Conservation (phyloP, 805 yeast species). For the Maudiozyma serrabonitensis region DNA sequence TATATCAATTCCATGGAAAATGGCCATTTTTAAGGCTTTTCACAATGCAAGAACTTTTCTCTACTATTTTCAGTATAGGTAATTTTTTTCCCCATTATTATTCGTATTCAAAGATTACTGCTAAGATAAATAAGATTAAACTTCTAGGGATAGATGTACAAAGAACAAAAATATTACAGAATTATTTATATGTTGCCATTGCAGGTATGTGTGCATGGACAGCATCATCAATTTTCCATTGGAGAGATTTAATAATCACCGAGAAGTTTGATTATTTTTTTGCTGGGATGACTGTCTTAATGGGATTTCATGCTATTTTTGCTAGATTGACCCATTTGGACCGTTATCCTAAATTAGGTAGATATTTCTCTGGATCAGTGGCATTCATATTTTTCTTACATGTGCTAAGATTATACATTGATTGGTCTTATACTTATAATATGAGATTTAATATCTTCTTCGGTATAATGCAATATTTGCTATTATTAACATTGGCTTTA, state of each 20-base stretch:
- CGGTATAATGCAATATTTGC: constrained; percentile 65
- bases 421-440: constrained; percentile 89
- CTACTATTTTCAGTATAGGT: constrained; percentile 66
- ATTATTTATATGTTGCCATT: constrained; percentile 34
- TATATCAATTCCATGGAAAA: constrained; percentile 89
- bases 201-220: constrained; percentile 83
- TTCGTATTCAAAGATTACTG: constrained; percentile 32
- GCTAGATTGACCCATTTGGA: constrained; percentile 56
- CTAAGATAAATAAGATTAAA: constrained; percentile 11
- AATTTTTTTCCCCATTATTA: constrained; percentile 58
- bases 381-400: constrained; percentile 50
- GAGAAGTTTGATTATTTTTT: constrained; percentile 86
- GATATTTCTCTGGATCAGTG: constrained; percentile 34
- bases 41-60: constrained; percentile 81
- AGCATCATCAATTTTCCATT: constrained; percentile 76
- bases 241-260: constrained; percentile 70
- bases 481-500: constrained; percentile 25
- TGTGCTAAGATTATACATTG: constrained; percentile 49
- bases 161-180: constrained; percentile 7
- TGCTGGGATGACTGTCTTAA: constrained; percentile 80
- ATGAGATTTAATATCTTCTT: constrained; percentile 80
- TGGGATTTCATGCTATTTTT: constrained; percentile 64
- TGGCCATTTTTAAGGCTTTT: constrained; percentile 82
- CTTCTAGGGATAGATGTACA: constrained; percentile 2
- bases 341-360: constrained; percentile 26